These are phyloP conservation scores for Neonectria magnoliae DNA, from an alignment of 2,329 filamentous ascomycete genomes.

Conservation along the genomic window DNA sequence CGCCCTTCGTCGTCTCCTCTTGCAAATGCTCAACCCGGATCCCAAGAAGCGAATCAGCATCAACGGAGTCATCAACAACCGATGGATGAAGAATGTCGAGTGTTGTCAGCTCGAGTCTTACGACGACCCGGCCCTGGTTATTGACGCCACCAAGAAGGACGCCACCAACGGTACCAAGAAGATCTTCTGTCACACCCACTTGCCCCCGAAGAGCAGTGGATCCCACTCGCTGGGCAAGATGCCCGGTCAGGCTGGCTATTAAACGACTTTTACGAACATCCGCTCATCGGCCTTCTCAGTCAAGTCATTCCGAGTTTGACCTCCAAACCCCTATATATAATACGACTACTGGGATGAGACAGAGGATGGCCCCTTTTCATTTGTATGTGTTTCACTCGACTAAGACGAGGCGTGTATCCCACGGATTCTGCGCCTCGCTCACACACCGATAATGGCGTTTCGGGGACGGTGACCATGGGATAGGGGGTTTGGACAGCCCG, in stretches of 20 bases:
- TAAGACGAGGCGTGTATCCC: conserved; percentile 5
- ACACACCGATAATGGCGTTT: conserved; percentile 40
- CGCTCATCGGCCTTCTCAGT: conserved; percentile 24
- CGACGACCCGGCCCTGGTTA: conserved; percentile 68
- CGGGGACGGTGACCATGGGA: conserved; percentile 30
- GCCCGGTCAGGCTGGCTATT: conserved; percentile 66
- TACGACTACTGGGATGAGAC: conserved; percentile 13
- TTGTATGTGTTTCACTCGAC: conserved; percentile 17
- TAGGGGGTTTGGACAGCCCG: conserved; percentile 25
- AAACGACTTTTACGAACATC: conserved; percentile 39
- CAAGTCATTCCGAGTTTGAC: conserved; percentile 4
- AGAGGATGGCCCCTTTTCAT: conserved; percentile 7
- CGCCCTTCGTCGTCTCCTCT: conserved; percentile 74
- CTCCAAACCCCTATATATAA: conserved; percentile 18
- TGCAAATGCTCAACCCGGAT: conserved; percentile 86
- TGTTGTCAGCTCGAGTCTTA: conserved; percentile 81
- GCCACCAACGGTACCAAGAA: conserved; percentile 56
- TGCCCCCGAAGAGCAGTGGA: conserved; percentile 58
- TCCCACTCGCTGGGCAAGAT: conserved; percentile 64
- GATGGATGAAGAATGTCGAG: conserved; percentile 79
- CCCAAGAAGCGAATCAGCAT: conserved; percentile 77
- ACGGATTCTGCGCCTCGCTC: conserved; percentile 13
- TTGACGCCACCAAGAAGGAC: conserved; percentile 70
- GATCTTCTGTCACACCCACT: conserved; percentile 69
- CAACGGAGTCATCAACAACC: conserved; percentile 72